A percentile compares a stretch with the other conserved stretches of the same genome.
phyloP scores from a whole-genome alignment of 2,329 filamentous ascomycete species.

The Pseudocercospora fijiensis region DNA sequence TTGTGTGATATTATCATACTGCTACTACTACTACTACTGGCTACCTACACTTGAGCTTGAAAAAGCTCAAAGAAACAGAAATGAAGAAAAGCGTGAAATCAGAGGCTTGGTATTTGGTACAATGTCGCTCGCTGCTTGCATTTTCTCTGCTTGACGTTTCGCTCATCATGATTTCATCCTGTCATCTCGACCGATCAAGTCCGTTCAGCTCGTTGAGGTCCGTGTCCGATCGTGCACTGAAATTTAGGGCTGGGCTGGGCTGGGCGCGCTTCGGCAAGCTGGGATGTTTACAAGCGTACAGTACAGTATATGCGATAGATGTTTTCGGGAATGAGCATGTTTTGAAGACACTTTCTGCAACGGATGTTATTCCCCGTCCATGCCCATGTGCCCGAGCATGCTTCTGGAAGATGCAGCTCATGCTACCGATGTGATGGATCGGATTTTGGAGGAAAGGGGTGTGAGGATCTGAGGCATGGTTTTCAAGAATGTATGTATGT shows the following conservation, averaged over 20 bases:
- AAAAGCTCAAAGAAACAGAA: no score
- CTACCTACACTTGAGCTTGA: no score
- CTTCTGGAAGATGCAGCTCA: neutral
- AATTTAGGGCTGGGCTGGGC: neutral
- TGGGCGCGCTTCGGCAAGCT: neutral
- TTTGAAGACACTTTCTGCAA: neutral
- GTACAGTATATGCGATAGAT: neutral
- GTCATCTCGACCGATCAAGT: neutral
- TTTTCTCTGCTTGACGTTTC: neutral
- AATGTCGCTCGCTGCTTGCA: neutral
- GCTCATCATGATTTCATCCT: no score
- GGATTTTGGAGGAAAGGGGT: neutral
- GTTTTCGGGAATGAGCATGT: neutral
- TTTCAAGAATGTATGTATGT: neutral
- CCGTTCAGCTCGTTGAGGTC: neutral
- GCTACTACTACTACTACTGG: neutral
- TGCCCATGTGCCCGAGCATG: neutral
- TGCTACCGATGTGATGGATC: neutral
- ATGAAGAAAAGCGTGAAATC: neutral
- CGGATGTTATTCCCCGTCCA: slow-evolving; percentile 1
- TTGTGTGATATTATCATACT: neutral
- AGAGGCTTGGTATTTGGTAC: neutral
- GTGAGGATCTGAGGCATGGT: neutral
- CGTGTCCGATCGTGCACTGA: slow-evolving; percentile 1
- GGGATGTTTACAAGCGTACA: neutral